Base-by-base conservation (phyloP, 192 early-diverging fungal genomes). In the Coemansia sp. region DNA sequence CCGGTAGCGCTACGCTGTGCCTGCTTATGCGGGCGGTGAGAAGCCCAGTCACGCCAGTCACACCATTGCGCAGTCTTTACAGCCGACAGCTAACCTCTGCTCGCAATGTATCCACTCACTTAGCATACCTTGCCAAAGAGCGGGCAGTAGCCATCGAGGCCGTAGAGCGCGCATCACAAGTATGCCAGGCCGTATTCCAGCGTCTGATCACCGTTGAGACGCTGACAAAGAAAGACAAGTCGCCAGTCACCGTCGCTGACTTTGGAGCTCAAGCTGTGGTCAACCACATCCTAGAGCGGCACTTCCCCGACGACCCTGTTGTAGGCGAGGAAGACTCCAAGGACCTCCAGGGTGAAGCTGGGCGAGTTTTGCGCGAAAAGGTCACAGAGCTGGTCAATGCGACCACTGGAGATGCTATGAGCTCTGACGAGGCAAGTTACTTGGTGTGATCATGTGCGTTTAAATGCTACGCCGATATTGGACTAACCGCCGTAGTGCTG, bases 171-270 rank as follows among this genome's bases (percentile, higher is more conserved):
- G 97, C 97, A 2, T 91, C 90, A 24, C 85, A 84, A n/a, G 90
- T 97, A 21, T 97, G 96, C 72, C 88, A 92, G 67, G 83, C 79
- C 1, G 95, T 97, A n/a, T 97, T 98, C 77, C 71, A 72, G 63
- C 71, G 62, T 23, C 85, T 98, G 8, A 95, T 94, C 23, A 84
- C 85, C 9, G 86, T 78, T 39, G 88, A 92, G 67, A 94, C 95
- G 5, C 66, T 97, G 59, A 93, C 88, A 42, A 99, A 99, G 85
- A 85, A 86, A 60, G 97, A 99, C 86, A 92, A 93, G 78, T 94
- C 93, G 2, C 96, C 97, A 23, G 97, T 99, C 9, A 99, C 97
- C 86, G 94, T 99, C 37, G 97, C 94, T 14, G 97, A 99, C 77
- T 97, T 89, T 82, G 91, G 93, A 55, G 91, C 94, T 11, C 97